These are phyloP conservation scores for Zoysia japonica DNA, from an alignment of 176 grass and related monocot species.

Conservation along the genomic window DNA sequence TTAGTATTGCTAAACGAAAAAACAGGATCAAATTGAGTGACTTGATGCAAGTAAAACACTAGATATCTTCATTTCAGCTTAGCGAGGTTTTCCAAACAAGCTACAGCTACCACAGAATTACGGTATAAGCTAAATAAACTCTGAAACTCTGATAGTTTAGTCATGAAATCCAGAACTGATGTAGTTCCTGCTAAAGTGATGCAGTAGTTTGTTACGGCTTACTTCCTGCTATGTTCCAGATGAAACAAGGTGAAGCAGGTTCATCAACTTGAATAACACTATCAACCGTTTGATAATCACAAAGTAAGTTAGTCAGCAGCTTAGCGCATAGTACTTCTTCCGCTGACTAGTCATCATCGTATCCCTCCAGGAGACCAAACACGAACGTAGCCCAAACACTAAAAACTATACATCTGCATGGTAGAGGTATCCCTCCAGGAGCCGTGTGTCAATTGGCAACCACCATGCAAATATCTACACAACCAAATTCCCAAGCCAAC, in stretches of 20 bases:
- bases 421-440: neutral
- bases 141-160: neutral
- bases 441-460: neutral
- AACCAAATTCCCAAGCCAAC: neutral
- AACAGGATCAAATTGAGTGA: neutral
- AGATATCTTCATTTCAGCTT: neutral
- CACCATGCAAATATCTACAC: slow-evolving; percentile 1
- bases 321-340: neutral
- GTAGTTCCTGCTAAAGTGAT: too few species aligned
- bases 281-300: neutral
- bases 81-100: neutral
- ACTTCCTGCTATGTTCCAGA: neutral
- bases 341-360: neutral
- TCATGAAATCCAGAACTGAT: neutral
- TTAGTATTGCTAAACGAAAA: neutral
- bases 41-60: too few species aligned
- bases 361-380: neutral
- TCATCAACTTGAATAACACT: neutral
- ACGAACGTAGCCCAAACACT: neutral
- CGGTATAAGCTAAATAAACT: neutral
- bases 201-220: too few species aligned
- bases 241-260: neutral
- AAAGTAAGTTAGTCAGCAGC: neutral
- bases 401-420: neutral
- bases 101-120: neutral